phyloP scores from a whole-genome alignment of 352 stramenopile species.

The Phytophthora capsici region DNA sequence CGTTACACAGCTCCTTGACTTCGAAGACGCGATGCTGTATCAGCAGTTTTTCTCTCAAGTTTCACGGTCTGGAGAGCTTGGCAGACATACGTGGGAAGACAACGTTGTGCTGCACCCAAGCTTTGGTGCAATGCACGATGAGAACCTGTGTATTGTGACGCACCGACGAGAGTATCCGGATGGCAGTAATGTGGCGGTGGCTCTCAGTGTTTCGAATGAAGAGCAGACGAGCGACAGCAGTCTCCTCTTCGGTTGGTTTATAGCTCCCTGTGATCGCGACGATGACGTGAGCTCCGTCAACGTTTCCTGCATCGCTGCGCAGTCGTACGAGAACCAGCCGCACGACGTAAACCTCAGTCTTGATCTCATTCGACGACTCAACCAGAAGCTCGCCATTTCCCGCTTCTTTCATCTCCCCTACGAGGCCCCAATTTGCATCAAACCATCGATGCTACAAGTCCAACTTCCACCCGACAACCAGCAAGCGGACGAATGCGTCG shows the following conservation, averaged over 20 bases:
- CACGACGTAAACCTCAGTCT: slow-evolving; percentile 49
- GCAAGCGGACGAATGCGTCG: slow-evolving; percentile 18
- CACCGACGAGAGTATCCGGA: slow-evolving; percentile 68
- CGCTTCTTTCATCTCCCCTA: slow-evolving; percentile 32
- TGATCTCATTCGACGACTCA: slow-evolving; percentile 57
- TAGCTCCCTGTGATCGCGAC: slow-evolving; percentile 47
- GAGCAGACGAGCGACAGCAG: slow-evolving; percentile 34
- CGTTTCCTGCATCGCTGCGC: slow-evolving; percentile 62
- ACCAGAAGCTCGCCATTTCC: slow-evolving; percentile 32
- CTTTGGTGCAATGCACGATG: slow-evolving; percentile 9
- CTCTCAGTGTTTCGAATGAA: slow-evolving; percentile 29
- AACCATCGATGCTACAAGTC: slow-evolving; percentile 8
- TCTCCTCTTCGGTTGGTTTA: slow-evolving; percentile 69
- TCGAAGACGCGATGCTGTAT: slow-evolving; percentile 63
- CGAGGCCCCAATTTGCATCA: slow-evolving; percentile 1
- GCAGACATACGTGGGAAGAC: slow-evolving; percentile 61
- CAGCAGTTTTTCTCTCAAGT: slow-evolving; percentile 51
- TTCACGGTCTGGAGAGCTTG: slow-evolving; percentile 51
- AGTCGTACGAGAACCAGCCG: slow-evolving; percentile 40
- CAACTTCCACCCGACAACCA: slow-evolving; percentile 17
- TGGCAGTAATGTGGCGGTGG: slow-evolving; percentile 61
- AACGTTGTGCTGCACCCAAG: slow-evolving; percentile 47
- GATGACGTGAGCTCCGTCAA: slow-evolving; percentile 45
- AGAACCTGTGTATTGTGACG: slow-evolving; percentile 44
- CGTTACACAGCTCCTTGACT: slow-evolving; percentile 49